Evolutionary conservation across 176 grass and related monocot species (phyloP), one percentile per base, ranked within the genome.

Genomic region (Coix lacrymajobi): DNA sequence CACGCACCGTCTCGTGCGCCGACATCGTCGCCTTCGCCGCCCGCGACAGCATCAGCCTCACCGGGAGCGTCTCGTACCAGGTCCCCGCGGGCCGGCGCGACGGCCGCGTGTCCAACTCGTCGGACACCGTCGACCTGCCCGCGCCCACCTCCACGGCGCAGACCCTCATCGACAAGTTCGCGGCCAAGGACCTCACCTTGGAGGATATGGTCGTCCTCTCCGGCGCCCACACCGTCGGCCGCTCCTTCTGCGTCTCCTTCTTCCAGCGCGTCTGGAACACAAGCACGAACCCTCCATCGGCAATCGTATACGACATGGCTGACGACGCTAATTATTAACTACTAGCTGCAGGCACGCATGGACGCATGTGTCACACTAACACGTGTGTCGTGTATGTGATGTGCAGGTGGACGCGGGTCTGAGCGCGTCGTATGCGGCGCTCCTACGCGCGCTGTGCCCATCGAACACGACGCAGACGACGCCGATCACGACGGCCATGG

Each of bases 1-100:
- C 91, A 3, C 39, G 83, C 44, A 92, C 83, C 0, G 76, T 92
- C 2, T 92, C 93, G n/a, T 96, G 91, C 71, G 86, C 90, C 16
- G 89, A 93, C 66, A 87, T 93, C 85, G 60, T 92, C 1, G 94
- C 90, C 25, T 87, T 93, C 71, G 90, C 94, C 2, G 85, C 94
- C 2, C 86, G 94, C n/a, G 88, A 91, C 51, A 91, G 89, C 71
- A 66, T 92, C 80, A 40, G 83, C 79, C 93, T 92, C 58, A 78
- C 89, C 61, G 90, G 91, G 79, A 92, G 81, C 81, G 75, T 92
- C 45, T 81, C 76, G 37, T 92, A 92, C 62, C 60, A 62, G 16
- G 93, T 96, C 19, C 79, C 79, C 19, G 71, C 88, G 5, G 91
- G 91, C 51, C 91, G 91, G 33, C 88, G 82, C 33, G 91, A 93